Base-by-base conservation (phyloP, 345 rosid species). In the Gossypium arboreum region DNA sequence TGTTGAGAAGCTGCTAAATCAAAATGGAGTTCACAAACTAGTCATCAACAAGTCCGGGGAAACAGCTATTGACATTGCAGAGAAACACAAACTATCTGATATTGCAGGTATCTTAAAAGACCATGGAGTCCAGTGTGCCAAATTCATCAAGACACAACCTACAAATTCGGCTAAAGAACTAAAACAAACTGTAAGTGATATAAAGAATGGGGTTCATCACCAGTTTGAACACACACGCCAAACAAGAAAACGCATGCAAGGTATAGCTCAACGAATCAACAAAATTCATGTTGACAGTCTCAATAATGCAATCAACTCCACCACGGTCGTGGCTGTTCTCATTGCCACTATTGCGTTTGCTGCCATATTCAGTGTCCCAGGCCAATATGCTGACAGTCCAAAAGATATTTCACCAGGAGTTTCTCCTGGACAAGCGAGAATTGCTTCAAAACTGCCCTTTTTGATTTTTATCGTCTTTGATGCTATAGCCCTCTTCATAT, bases 321-420 rank as follows among this genome's bases (percentile, higher is more conserved):
- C 91, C 25, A 94, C 98, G 3, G 80, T 95, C 12, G 98, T 93
- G 0, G 98, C 98, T 7, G 92, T 95, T 73, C 99, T 95, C 63
- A 95, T 95, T 34, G 94, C 99, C 20, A 91, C 97, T 0, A 92
- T 93, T 18, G 94, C 99, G 2, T 95, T 93, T 70, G 99, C 94
- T 24, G 98, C 99, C 55, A 95, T 95, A 74, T 95, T 90, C 77
- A 87, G 77, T 69, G 88, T 95, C 79, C 98, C 98, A 0, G 98
- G 98, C 41, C 97, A 93, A 48, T 93, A 74, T 47, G 85, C 81
- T 12, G 64, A 12, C 64, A 51, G 86, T 0, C 88, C 92, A 0
- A 0, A 55, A 0, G 0, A 76, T 0, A 81, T 89, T 66, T 87
- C 91, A 44, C 9, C 63, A 0, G 77, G 68, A 1, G 75, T 79